Base-by-base conservation (phyloP, 1,139 yeast species). In the Insectozyma bohioensis region DNA sequence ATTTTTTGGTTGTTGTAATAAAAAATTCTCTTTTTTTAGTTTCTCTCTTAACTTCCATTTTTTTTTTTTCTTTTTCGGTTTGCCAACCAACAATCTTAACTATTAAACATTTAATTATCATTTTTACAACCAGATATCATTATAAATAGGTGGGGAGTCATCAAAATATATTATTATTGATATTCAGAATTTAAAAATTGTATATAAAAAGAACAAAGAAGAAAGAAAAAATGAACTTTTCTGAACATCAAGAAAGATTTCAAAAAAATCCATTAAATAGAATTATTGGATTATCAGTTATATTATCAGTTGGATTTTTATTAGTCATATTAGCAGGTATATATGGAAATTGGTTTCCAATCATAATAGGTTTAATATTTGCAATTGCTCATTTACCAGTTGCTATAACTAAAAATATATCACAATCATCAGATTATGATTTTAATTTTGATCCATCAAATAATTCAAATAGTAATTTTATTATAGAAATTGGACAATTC, bases 311-410 rank as follows among this genome's bases (percentile, higher is more conserved):
- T 53, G 95, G 95, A 9, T 85, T 85, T 47, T 72, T 86, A 28
- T 65, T 85, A 37, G 80, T 85, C 31, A 80, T 85, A n/a, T 68
- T 85, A 13, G 86, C 94, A 11, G 85, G 90, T 15, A 66, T 84
- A 12, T 80, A 71, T 52, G 83, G 84, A 33, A 84, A 82, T 54
- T 85, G 95, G 95, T 68, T 75, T 44, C 94, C 95, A 3, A 67
- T 83, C 25, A 63, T 80, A 29, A 75, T 76, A 40, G 81, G 80
- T 45, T 51, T 67, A 38, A 58, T 56, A 31, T 74, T 62, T 51
- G 67, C 79, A 24, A 50, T 78, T 26, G 92, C 95, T 3, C 88
- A 87, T 39, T 48, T 84, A 25, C 95, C 95, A 2, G 73, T 80
- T 20, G 72, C 58, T 6, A 50, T 69, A 10, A 51, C 73, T 16